These are phyloP conservation scores for Diaporthe caulivora DNA, from an alignment of 2,329 filamentous ascomycete genomes.

Conservation along the genomic window DNA sequence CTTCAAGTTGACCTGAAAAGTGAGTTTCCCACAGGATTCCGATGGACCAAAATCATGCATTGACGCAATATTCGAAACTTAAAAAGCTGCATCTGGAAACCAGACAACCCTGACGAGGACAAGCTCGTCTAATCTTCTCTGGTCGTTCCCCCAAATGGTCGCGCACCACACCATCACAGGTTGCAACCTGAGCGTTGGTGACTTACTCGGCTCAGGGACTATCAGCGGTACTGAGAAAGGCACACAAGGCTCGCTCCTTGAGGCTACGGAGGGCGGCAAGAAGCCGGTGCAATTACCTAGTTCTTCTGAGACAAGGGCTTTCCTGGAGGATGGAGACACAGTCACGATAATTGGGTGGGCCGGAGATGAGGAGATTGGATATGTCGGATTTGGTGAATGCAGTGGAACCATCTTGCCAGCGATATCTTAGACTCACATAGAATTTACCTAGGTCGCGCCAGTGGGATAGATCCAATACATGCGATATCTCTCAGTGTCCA, in stretches of 20 bases:
- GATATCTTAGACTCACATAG: background rate
- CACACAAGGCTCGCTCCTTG: conserved; percentile 25
- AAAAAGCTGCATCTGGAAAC: conserved; percentile 38
- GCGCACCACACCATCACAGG: conserved; percentile 77
- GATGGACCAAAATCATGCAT: background rate
- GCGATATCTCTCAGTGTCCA: too few relatives aligned
- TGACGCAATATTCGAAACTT: background rate
- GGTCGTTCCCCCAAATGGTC: conserved; percentile 87
- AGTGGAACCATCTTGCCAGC: conserved; percentile 15
- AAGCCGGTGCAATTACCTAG: background rate
- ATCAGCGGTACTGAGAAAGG: conserved; percentile 23
- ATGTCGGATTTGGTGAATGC: conserved; percentile 26
- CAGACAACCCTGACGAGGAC: conserved; percentile 48
- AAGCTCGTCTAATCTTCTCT: conserved; percentile 68
- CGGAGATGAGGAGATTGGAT: background rate
- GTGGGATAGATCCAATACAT: too few relatives aligned
- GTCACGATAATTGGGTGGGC: conserved; percentile 21
- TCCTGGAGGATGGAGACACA: conserved; percentile 19
- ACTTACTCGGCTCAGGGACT: conserved; percentile 26
- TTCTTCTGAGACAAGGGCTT: background rate
- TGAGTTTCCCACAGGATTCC: conserved; percentile 44
- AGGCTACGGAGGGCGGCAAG: conserved; percentile 27
- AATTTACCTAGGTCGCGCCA: too few relatives aligned
- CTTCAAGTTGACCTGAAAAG: conserved; percentile 55
- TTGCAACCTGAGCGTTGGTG: conserved; percentile 27